Base-by-base conservation (phyloP, 2,329 filamentous ascomycete species). In the Penicillium sp. region DNA sequence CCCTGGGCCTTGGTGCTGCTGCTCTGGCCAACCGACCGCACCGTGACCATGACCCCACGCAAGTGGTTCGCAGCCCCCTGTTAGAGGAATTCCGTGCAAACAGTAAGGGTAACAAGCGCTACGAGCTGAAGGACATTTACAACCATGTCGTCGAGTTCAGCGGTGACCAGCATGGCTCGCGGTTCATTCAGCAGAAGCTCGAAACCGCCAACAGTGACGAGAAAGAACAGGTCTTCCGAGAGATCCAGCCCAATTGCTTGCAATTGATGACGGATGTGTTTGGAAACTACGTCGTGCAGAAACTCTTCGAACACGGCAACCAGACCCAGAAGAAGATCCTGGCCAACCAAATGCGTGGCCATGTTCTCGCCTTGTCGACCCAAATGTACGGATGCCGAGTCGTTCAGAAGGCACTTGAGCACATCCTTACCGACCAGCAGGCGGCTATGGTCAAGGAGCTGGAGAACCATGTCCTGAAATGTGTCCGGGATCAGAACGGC, bases 271-370 rank as follows among this genome's bases (percentile, higher is more conserved):
- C 88, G 39, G 94, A 97, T 69, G 88, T 97, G 0, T 99, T 97
- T 67, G 94, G 94, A 47, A 99, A 99, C 71, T 99, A 97, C 67
- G 94, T 99, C 29, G 92, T 97, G 32, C 94, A 99, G 67, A 97
- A 97, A 70, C 87, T 97, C 68, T 97, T 97, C 56, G 93, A 97
- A 69, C 91, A 97, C 69, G 93, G 94, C 32, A 95, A 91, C 61
- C 92, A 96, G 72, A 83, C 87, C 0, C 94, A 99, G 75, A 99
- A 99, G 78, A 91, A 88, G 71, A 81, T 89, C 2, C 75, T 99
- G 34, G 91, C 91, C 1, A 85, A 86, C 57, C 86, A 89, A 70
- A 97, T 97, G 91, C 90, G 88, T 69, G 89, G 89, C 6, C 89
- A 92, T 66, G 85, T 97, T 10, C 77, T 89, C 39, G 83, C 86